These are phyloP conservation scores for Coniochaeta sp. DNA, from an alignment of 2,329 filamentous ascomycete genomes.

Conservation along the genomic window DNA sequence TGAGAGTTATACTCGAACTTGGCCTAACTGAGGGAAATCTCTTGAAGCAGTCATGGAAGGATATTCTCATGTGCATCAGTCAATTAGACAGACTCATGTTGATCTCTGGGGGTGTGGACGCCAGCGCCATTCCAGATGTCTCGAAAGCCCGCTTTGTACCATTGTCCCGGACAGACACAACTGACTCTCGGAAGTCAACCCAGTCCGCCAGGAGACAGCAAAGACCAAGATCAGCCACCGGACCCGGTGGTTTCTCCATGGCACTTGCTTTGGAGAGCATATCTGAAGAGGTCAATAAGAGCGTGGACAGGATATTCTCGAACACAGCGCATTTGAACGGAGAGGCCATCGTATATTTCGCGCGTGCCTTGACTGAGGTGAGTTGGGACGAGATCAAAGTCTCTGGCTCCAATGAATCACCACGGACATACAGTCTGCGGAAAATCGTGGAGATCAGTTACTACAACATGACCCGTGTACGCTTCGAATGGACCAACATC, in stretches of 20 bases:
- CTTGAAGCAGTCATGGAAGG: conserved; percentile 86
- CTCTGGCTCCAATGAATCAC: conserved; percentile 90
- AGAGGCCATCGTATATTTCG: conserved; percentile 93
- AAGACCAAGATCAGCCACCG: conserved; percentile 45
- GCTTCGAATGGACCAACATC: conserved; percentile 97
- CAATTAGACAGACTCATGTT: conserved; percentile 93
- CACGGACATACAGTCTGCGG: conserved; percentile 92
- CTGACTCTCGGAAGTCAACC: conserved; percentile 58
- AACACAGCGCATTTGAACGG: conserved; percentile 90
- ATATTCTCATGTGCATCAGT: conserved; percentile 89
- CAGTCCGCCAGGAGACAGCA: conserved; percentile 41
- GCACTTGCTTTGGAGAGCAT: conserved; percentile 89
- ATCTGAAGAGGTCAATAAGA: conserved; percentile 86
- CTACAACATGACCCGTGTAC: conserved; percentile 98
- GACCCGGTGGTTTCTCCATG: conserved; percentile 57
- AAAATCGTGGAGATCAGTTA: conserved; percentile 98
- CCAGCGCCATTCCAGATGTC: conserved; percentile 85
- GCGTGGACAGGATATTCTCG: conserved; percentile 92
- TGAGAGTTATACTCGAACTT: conserved; percentile 86
- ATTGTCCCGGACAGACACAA: conserved; percentile 44
- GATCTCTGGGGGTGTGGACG: conserved; percentile 89
- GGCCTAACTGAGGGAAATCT: conserved; percentile 89
- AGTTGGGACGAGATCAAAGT: conserved; percentile 99
- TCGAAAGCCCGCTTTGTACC: conserved; percentile 70
- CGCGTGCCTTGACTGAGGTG: conserved; percentile 84